A percentile compares a stretch with the other conserved stretches of the same genome.
Evolutionary conservation across 257 asterid species (phyloP).

Genomic region (Mentha longifolia): DNA sequence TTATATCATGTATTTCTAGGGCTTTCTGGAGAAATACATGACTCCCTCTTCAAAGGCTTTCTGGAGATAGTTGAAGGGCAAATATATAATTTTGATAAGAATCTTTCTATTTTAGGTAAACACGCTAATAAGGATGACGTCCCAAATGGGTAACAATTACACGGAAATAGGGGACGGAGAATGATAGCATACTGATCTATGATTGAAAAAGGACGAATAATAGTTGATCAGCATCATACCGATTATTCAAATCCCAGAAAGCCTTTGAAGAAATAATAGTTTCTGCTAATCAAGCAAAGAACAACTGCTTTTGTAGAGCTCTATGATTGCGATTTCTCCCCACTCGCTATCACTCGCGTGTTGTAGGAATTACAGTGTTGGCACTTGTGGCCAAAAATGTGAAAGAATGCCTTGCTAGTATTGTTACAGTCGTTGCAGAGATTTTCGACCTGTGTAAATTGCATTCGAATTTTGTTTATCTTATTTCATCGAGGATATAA

Average conservation of each 20-base stretch:
- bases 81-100: no score
- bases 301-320: conserved; percentile 2
- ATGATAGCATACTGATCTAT: background rate
- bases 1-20: no score
- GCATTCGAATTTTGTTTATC: background rate
- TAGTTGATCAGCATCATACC: conserved; percentile 8
- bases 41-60: no score
- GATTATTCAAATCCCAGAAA: conserved; percentile 4
- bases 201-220: background rate
- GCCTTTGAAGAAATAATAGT: background rate
- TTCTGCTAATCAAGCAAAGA: conserved; percentile 11
- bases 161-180: no score
- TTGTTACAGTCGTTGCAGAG: conserved; percentile 89
- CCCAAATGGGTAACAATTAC: no score
- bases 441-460: conserved; percentile 64
- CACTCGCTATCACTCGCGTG: conserved; percentile 61
- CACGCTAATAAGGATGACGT: no score
- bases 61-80: no score
- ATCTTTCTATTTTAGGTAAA: no score
- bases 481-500: background rate
- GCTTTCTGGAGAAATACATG: no score
- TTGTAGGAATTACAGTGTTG: conserved; percentile 74
- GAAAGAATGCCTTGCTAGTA: conserved; percentile 64
- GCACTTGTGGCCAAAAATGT: conserved; percentile 90
- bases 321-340: conserved; percentile 47